Percentiles rank a stretch among this genome's conserved stretches.
Conservation (phyloP, 305 asterid genomes). For the Fraxinus floribunda region DNA sequence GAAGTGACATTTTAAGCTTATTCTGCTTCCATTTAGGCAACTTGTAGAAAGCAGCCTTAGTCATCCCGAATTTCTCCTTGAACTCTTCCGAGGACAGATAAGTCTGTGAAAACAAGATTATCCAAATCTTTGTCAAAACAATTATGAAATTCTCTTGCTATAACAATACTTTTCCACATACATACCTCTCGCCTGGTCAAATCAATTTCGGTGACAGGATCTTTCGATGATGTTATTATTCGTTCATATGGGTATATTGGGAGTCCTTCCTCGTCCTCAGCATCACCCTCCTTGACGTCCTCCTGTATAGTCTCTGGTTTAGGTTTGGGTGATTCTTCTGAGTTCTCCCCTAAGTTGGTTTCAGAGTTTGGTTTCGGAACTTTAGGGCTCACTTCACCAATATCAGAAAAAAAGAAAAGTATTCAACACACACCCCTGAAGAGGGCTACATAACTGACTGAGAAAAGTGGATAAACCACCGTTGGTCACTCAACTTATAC, state of each 20-base stretch:
- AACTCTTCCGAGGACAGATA: conserved; percentile 64
- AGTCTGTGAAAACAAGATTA: conserved; percentile 44
- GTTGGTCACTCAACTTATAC: background rate
- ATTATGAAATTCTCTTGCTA: background rate
- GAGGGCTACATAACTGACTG: background rate
- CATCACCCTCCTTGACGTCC: conserved; percentile 80
- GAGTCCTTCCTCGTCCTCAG: conserved; percentile 54
- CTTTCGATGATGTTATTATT: conserved; percentile 49
- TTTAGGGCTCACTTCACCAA: conserved; percentile 42
- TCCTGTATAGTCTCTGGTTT: conserved; percentile 92
- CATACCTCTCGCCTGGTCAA: conserved; percentile 77
- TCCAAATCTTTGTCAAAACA: background rate
- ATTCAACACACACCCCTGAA: background rate
- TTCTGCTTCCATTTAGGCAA: conserved; percentile 85
- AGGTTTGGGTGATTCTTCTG: conserved; percentile 39
- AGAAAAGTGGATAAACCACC: background rate
- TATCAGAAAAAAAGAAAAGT: background rate
- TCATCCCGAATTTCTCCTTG: conserved; percentile 63
- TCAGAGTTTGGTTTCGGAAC: conserved; percentile 42
- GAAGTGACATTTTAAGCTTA: conserved; percentile 68
- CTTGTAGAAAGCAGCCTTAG: conserved; percentile 53
- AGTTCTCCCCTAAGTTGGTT: conserved; percentile 56
- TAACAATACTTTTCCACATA: background rate
- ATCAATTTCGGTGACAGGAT: conserved; percentile 65
- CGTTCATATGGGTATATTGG: conserved; percentile 60